These are phyloP conservation scores for Pelagomonas calceolata DNA, from an alignment of 108 stramenopile species.

Conservation along the genomic window DNA sequence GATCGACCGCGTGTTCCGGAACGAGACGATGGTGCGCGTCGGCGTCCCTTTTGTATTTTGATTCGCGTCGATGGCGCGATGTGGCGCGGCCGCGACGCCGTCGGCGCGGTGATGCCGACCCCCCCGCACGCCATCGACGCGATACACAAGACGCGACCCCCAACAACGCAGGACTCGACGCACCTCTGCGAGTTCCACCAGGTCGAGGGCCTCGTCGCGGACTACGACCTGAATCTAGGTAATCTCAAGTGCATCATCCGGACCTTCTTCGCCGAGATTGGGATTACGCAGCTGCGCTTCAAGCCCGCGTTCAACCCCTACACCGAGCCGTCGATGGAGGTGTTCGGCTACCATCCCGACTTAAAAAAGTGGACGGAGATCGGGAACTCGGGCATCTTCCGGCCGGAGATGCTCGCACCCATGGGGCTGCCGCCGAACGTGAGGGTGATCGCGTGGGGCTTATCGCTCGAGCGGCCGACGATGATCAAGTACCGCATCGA, in stretches of 20 bases:
- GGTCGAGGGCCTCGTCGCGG: slow-evolving; percentile 98
- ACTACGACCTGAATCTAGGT: slow-evolving; percentile 89
- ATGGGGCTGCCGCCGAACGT: slow-evolving; percentile 99
- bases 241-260: slow-evolving; percentile 96
- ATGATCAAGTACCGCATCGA: slow-evolving; percentile 99
- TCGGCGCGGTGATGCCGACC: too few relatives aligned
- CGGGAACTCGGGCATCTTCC: slow-evolving; percentile 98
- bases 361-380: slow-evolving; percentile 99
- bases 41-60: too few relatives aligned
- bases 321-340: slow-evolving; percentile 99
- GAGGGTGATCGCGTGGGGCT: slow-evolving; percentile 97
- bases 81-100: too few relatives aligned
- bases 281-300: slow-evolving; percentile 95
- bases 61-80: too few relatives aligned
- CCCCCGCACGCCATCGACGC: too few relatives aligned
- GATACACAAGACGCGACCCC: too few relatives aligned
- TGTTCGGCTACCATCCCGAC: slow-evolving; percentile 99
- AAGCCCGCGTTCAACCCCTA: slow-evolving; percentile 99
- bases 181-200: slow-evolving; percentile 99
- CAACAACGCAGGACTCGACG: too few relatives aligned
- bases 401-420: slow-evolving; percentile 97
- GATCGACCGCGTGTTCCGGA: slow-evolving; percentile 98
- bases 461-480: slow-evolving; percentile 95
- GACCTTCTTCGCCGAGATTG: slow-evolving; percentile 97
- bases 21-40: slow-evolving; percentile 99